Base-by-base conservation (phyloP, 163 green algal genomes). In the Prototheca wickerhamii region DNA sequence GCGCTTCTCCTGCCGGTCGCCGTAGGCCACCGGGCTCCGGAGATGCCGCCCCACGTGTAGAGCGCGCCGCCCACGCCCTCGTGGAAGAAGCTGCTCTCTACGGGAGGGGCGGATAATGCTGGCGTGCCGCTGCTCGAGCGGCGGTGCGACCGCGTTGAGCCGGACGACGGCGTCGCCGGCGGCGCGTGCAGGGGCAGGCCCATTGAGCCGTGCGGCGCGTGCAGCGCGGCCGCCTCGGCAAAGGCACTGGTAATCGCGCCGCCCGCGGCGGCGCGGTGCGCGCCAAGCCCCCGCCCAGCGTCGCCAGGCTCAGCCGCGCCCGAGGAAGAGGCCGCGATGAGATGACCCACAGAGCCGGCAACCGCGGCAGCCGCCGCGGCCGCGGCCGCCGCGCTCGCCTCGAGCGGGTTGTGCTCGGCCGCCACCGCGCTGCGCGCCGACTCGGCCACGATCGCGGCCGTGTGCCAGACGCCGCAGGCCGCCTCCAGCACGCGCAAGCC, bases 381-480 rank as follows among this genome's bases (percentile, higher is more conserved):
- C 20, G 18, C n/a, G 7, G 26, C 17, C 2, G 30, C n/a, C 21
- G 12, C 50, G 31, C 12, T 33, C 20, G 18, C 26, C 25, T 57
- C 33, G 12, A 65, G 58, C 33, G 58, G 65, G 42, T 53, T 59
- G 31, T 50, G 26, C 20, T 51, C 30, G 33, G 17, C 57, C 30
- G 18, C 25, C 17, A 4, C 55, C 3, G 28, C 40, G 28, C 28
- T 29, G 30, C 42, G 43, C 25, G 64, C 64, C 2, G 33, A 25
- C 30, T 67, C 69, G 17, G 46, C 4, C 49, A 67, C 61, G 31
- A 90, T 77, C 1, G 79, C 84, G 4, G 86, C 86, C 23, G 81
- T 91, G 75, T 95, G 88, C 87, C 86, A 95, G 34, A 82, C 84
- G 23, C 88, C 88, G 52, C 86, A 93, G 33, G 70, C 67, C 3